Evolutionary conservation across 2,329 filamentous ascomycete species (phyloP).

Genomic region (Capronia coronata): DNA sequence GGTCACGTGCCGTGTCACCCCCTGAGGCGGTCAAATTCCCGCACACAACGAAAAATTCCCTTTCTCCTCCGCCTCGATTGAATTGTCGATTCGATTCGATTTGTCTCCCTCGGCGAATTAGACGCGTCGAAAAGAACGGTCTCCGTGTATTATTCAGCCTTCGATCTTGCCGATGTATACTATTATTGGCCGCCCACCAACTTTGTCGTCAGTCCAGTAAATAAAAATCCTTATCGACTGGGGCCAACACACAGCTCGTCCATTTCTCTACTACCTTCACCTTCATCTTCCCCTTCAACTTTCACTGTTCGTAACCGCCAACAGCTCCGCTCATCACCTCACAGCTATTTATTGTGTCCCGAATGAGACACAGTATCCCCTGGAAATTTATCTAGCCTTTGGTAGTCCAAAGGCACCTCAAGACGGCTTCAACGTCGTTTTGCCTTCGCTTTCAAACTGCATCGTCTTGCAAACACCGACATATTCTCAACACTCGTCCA

Average conservation of each 20-base stretch:
- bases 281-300: conserved; percentile 3
- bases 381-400: conserved; percentile 20
- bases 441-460: conserved; percentile 38
- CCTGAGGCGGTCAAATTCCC: conserved; percentile 4
- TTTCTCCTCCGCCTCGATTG: neutral
- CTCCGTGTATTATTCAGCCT: neutral
- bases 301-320: conserved; percentile 1
- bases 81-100: conserved; percentile 1
- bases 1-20: conserved; percentile 7
- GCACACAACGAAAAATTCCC: conserved; percentile 2
- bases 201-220: conserved; percentile 11
- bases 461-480: conserved; percentile 38
- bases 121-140: neutral
- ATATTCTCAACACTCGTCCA: conserved; percentile 45
- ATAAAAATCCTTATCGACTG: conserved; percentile 16
- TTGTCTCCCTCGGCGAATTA: neutral
- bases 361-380: neutral
- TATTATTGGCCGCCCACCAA: conserved; percentile 19
- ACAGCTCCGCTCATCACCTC: neutral
- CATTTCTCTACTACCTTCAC: conserved; percentile 9
- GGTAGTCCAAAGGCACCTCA: conserved; percentile 24
- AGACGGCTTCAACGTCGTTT: conserved; percentile 28
- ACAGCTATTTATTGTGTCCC: neutral
- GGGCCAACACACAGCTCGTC: conserved; percentile 8
- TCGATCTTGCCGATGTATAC: neutral